Evolutionary conservation across 139 green algal genomes (phyloP), one percentile per base, ranked within the genome.

Genomic region (Chlorella sp.): DNA sequence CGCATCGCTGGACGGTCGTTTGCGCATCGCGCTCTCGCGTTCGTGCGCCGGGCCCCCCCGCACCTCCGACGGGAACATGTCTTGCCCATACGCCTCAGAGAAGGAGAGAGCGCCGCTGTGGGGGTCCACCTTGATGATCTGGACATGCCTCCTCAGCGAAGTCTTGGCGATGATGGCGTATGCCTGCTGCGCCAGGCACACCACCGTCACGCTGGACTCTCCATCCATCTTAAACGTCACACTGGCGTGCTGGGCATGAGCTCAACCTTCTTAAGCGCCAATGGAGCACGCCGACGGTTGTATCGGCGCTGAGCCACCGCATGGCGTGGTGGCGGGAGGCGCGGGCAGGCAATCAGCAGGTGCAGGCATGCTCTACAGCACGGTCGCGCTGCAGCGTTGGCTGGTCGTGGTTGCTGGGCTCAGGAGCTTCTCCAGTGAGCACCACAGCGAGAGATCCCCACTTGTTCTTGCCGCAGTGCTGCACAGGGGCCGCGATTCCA

Each of bases 51-150:
- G n/a, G 27, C 22, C 60, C 30, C 20, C 35, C 4, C 69, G 4
- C 70, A 88, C 84, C 81, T 90, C 85, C 26, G 49, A 80, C 6
- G 72, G 74, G 62, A 88, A 90, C 4, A 86, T 71, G 55, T 88
- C 80, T 29, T 49, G 26, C 1, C 72, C 83, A 5, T 69, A 68
- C 4, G 72, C 79, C 10, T 67, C 65, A 0, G 59, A 72, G 63
- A 77, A 87, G 6, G 70, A 51, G 1, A 88, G 70, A 4, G 62
- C 50, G 1, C 85, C 85, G n/a, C 34, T 78, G 22, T 60, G 23
- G 2, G 71, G 67, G 29, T 88, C 74, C 32, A 88, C 60, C 31
- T 33, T 61, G 51, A 75, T 27, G 42, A 75, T 42, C 27, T 55
- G 27, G 4, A 59, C 61, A n/a, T 69, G 61, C 5, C 70, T 24